Evolutionary conservation across 2,329 filamentous ascomycete species (phyloP), one percentile per base, ranked within the genome.

Genomic region (Fusarium verrucosum): DNA sequence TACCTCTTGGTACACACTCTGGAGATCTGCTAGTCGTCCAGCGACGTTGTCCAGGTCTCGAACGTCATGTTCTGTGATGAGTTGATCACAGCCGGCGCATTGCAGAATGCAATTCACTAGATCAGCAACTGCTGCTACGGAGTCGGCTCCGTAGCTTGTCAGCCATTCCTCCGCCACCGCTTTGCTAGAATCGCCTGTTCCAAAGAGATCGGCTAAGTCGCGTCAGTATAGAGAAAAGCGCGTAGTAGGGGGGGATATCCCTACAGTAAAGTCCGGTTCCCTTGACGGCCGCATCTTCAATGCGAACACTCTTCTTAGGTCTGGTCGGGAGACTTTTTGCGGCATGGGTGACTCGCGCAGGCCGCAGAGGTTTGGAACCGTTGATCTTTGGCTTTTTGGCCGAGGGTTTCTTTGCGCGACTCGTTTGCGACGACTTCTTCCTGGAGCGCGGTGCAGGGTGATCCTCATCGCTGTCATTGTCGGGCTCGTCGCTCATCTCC

Each of bases 11-110:
- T 94, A 96, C 62, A 94, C 88, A 62, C 91, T 89, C 76, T 97
- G 92, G n/a, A 99, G 82, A 70, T 98, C 94, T 20, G 85, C 83
- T 41, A 99, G 81, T 72, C 88, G 89, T 72, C 88, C 89, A 17
- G 91, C 87, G 43, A 90, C 92, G 72, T 95, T 93, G 74, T 99
- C 95, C 9, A 92, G 88, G 74, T 99, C 94, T 66, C 89, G 88
- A 65, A 97, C 92, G 74, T 98, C 93, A 73, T 95, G 89, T 35
- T 87, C 85, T 10, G 89, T 90, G 51, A 99, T 87, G 67, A 90
- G 85, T 50, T 92, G 83, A 51, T 92, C 87, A 75, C 94, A 96
- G 26, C 95, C 95, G 17, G 94, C 88, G 62, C 91, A 85, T 71
- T 86, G 84, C 33, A 91, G 77, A 32, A 90, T 83, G 66, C 87